A percentile compares a stretch with the other conserved stretches of the same genome.
phyloP scores from a whole-genome alignment of 139 green algal genomes.

The Haematococcus lacustris region DNA sequence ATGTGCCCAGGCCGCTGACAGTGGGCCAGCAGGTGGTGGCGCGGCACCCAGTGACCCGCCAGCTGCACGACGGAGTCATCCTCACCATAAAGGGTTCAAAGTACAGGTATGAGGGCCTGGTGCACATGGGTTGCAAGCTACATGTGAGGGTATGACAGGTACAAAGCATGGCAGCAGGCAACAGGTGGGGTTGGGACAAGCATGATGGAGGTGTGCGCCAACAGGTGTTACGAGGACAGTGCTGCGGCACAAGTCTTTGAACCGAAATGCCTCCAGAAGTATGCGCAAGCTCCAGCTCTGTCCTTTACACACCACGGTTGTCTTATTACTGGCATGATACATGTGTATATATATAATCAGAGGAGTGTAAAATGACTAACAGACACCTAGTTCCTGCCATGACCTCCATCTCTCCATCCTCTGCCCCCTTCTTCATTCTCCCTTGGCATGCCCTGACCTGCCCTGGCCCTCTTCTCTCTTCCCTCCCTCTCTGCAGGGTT shows the following conservation, averaged over 20 bases:
- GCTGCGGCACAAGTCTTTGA: not conserved
- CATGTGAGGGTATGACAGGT: not conserved
- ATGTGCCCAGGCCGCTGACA: constrained; percentile 53
- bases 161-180: not conserved
- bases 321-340: no score
- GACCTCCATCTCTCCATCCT: not conserved
- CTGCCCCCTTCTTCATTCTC: not conserved
- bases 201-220: not conserved
- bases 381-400: not conserved
- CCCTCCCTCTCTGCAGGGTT: constrained; percentile 17
- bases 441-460: not conserved
- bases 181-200: not conserved
- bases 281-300: not conserved
- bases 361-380: not conserved
- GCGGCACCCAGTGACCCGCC: constrained; percentile 65
- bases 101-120: constrained; percentile 41
- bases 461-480: not conserved
- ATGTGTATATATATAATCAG: not conserved
- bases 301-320: not conserved
- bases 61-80: constrained; percentile 76
- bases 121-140: not conserved
- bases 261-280: not conserved
- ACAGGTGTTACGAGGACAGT: not conserved
- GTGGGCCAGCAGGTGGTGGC: constrained; percentile 80
- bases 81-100: constrained; percentile 66